phyloP scores from a whole-genome alignment of 176 grass and related monocot genomes.

The Miscanthus lutarioriparius region DNA sequence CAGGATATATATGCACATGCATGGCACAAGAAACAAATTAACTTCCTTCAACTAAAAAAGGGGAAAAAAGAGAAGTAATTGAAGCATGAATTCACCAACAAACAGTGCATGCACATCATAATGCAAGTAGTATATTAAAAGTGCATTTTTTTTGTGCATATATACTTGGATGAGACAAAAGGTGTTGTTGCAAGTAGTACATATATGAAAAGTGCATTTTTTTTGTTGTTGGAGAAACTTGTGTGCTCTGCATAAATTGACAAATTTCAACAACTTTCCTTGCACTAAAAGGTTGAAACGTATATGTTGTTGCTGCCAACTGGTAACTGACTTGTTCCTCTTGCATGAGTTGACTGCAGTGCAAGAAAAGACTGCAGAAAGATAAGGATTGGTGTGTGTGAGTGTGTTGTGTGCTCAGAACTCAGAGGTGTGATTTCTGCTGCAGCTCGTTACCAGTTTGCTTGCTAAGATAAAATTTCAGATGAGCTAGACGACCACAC shows the following conservation, averaged over 20 bases:
- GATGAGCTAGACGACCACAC: background rate
- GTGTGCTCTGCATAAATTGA: constrained; percentile 37
- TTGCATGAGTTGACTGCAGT: constrained; percentile 35
- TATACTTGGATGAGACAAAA: constrained; percentile 13
- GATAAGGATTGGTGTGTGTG: background rate
- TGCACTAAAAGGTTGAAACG: constrained; percentile 44
- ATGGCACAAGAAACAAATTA: too few species aligned
- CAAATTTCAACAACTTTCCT: constrained; percentile 40
- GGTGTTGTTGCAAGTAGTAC: constrained; percentile 31
- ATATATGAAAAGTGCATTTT: constrained; percentile 25
- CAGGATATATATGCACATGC: background rate
- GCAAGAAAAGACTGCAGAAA: constrained; percentile 37
- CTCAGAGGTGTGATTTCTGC: constrained; percentile 11
- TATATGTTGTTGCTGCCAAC: constrained; percentile 17
- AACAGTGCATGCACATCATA: too few species aligned
- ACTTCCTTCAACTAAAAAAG: too few species aligned
- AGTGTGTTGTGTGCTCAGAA: background rate
- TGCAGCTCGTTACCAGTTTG: background rate
- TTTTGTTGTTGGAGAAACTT: constrained; percentile 58
- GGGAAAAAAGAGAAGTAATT: too few species aligned
- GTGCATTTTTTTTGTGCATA: too few species aligned
- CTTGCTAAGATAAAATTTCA: background rate
- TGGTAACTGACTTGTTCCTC: constrained; percentile 38
- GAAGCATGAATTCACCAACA: too few species aligned
- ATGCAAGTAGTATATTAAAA: too few species aligned